These are phyloP conservation scores for Lipomyces sp. DNA, from an alignment of 805 yeast species.

Conservation along the genomic window DNA sequence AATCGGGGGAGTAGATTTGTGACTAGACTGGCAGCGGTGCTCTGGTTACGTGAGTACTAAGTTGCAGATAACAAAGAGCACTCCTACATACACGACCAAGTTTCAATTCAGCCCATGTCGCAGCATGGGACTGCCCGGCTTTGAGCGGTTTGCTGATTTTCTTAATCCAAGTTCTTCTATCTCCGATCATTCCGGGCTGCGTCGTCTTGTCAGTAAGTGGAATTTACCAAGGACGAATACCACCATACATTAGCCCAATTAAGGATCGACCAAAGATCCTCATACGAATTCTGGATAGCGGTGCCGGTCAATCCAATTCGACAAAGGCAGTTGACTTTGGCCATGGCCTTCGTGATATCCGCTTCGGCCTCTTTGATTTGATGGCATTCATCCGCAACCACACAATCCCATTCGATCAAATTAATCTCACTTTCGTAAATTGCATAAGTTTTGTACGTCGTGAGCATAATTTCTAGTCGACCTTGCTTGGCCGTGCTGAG, in stretches of 20 bases:
- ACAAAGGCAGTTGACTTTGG: conserved; percentile 26
- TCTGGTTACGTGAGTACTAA: conserved; percentile 2
- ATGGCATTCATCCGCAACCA: conserved; percentile 33
- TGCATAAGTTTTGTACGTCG: conserved; percentile 30
- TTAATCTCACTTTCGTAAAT: conserved; percentile 22
- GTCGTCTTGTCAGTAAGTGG: neutral
- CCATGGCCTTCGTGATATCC: conserved; percentile 21
- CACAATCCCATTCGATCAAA: conserved; percentile 30
- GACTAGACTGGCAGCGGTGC: conserved; percentile 8
- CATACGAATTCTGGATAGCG: conserved; percentile 32
- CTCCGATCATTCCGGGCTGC: conserved; percentile 26
- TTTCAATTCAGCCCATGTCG: conserved; percentile 20
- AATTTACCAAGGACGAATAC: neutral
- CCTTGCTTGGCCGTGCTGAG: conserved; percentile 26
- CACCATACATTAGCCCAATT: conserved; percentile 27
- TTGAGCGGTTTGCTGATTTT: conserved; percentile 23
- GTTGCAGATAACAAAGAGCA: neutral
- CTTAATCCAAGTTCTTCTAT: conserved; percentile 15
- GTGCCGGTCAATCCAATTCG: conserved; percentile 36
- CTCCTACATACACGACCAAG: conserved; percentile 14
- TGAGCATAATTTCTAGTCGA: conserved; percentile 28
- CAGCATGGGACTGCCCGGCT: conserved; percentile 31
- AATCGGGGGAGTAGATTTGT: conserved; percentile 26
- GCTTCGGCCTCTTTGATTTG: conserved; percentile 21
- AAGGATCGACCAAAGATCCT: conserved; percentile 30